Evolutionary conservation across 352 stramenopile genomes (phyloP), one percentile per base, ranked within the genome.

Genomic region (Thalassiosira mediterranea): DNA sequence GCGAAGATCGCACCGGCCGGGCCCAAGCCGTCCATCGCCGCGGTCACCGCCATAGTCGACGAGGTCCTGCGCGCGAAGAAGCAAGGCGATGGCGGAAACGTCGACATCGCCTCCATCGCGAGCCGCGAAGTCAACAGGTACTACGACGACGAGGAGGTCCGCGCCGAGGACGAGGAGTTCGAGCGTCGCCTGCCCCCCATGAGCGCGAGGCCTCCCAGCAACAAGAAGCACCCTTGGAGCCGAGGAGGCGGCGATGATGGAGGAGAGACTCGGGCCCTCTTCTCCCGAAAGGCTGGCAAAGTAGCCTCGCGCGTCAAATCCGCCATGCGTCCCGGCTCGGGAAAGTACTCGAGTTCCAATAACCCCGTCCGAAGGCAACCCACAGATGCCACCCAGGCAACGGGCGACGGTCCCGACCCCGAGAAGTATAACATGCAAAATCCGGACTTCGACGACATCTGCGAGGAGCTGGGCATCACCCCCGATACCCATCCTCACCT

Each of bases 401-500:
- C n/a, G n/a, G n/a, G n/a, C n/a, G n/a, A n/a, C n/a, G n/a, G n/a
- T n/a, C n/a, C n/a, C n/a, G n/a, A n/a, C n/a, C n/a, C n/a, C n/a
- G n/a, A n/a, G n/a, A 15, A 44, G 37, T 44, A 15, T 15, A 15
- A 44, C 15, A 8, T 15, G 37, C 37, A 44, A 8, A 15, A 8
- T 8, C 37, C 37, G 13, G 29, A 58, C 5, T 76, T 76, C 37
- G 47, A 38, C 25, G 57, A 69, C 21, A 61, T 76, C 11, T 76
- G 67, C 49, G 38, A 64, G n/a, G 58, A 69, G 40, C 38, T 76
- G 28, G 67, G 67, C 10, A 63, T 76, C 21, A 69, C 37, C 1
- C 1, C 8, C 3, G 17, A 40, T 3, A 64, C 67, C 37, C 67
- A 76, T 69, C 57, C 67, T 3, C 47, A 67, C 15, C 48, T 76